Evolutionary conservation across 352 stramenopile genomes (phyloP), one percentile per base, ranked within the genome.

Genomic region (Globisporangium cederbergense): DNA sequence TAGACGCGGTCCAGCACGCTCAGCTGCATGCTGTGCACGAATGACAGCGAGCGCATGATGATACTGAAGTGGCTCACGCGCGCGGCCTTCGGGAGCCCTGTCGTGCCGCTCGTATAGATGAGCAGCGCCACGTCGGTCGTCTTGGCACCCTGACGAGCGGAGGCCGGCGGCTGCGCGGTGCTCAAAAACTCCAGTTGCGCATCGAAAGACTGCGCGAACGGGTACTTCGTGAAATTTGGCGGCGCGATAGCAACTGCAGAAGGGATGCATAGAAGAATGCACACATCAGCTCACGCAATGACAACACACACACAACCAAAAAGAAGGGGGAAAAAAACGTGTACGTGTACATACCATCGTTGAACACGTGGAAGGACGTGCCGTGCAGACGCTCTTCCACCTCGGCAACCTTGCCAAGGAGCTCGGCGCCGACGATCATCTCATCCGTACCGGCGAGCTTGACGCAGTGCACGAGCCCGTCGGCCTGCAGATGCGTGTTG

Each of bases 81-180:
- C 6, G 83, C 82, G 3, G 88, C 88, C 66, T 96, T 96, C 49
- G 84, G 86, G 18, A 94, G 64, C 0, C 79, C 81, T 14, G 88
- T 96, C 53, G 87, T 96, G 49, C 88, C 88, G 50, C 85, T 95
- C 42, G 85, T 95, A 64, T 93, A 96, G 64, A 96, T 95, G n/a
- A 89, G 74, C 50, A 93, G 65, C 28, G 76, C 76, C 63, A 76
- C 87, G 66, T 94, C 82, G 3, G 66, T 80, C n/a, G 74, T 86
- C 40, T 65, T 70, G 52, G 90, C 73, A 8, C 66, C 60, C 0
- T 65, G 51, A 13, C 81, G 75, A 25, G 79, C 70, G 0, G 69
- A 61, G 9, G 52, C 45, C 0, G 73, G 53, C 2, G 77, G 72
- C 22, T 65, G 66, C 50, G 80, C 68, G 20, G 60, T 56, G 34